phyloP scores from a whole-genome alignment of 2,329 filamentous ascomycete species.

The Pyrenophora seminiperda region DNA sequence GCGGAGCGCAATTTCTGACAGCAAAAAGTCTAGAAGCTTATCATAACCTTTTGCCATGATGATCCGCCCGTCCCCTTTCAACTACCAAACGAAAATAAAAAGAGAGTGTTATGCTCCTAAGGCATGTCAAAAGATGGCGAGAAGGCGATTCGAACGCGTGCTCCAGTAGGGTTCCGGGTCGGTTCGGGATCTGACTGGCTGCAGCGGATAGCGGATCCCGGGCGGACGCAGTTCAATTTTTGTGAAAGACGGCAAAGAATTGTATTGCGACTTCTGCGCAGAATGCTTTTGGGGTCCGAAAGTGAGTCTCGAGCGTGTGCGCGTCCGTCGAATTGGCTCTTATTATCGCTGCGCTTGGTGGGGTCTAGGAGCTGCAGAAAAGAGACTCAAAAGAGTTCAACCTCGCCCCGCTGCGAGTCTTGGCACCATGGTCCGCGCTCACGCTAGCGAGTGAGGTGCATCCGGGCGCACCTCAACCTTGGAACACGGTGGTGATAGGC shows the following conservation, averaged over 20 bases:
- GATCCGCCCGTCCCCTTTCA: slow-evolving; percentile 24
- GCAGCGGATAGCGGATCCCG: slow-evolving; percentile 1
- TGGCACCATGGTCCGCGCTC: slow-evolving; percentile 9
- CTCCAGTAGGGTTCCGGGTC: slow-evolving; percentile 7
- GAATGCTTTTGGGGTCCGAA: background rate
- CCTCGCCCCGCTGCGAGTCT: slow-evolving; percentile 10
- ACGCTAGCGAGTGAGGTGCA: background rate
- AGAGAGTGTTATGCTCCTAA: slow-evolving; percentile 11
- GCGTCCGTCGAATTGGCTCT: slow-evolving; percentile 15
- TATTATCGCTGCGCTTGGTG: slow-evolving; percentile 19
- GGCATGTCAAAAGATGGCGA: slow-evolving; percentile 19
- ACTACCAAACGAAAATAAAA: slow-evolving; percentile 16
- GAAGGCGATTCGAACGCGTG: slow-evolving; percentile 31
- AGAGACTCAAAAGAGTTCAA: slow-evolving; percentile 7
- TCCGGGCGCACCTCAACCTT: no score
- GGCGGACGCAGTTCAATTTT: background rate
- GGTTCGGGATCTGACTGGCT: slow-evolving; percentile 12
- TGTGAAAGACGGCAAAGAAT: background rate
- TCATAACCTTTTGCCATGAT: slow-evolving; percentile 55
- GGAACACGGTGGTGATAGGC: no score
- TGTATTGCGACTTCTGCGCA: background rate
- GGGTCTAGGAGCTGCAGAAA: slow-evolving; percentile 17
- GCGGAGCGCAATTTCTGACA: slow-evolving; percentile 64
- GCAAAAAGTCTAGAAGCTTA: slow-evolving; percentile 62
- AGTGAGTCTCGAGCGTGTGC: slow-evolving; percentile 17